Conservation (phyloP, 345 rosid species). For the Geranium brycei region DNA sequence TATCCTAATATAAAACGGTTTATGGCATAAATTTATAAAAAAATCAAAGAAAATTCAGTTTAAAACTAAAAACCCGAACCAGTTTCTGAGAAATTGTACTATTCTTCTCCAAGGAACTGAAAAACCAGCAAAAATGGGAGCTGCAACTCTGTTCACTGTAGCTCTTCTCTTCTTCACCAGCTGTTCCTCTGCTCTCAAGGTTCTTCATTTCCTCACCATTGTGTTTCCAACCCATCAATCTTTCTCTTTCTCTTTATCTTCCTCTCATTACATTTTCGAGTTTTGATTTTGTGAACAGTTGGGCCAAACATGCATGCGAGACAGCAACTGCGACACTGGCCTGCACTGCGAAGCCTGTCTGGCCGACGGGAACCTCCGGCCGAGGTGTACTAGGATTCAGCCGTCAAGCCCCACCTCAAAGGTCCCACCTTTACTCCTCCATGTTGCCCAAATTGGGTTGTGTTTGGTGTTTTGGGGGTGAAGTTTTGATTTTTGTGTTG, state of each 20-base stretch:
- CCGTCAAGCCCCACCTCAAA: slow-evolving; percentile 49
- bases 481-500: too few species aligned
- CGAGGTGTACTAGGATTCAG: slow-evolving; percentile 57
- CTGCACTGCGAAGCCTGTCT: slow-evolving; percentile 60
- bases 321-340: slow-evolving; percentile 46
- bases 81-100: too few species aligned
- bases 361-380: slow-evolving; percentile 46
- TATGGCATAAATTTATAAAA: too few species aligned
- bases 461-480: too few species aligned
- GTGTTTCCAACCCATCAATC: not conserved
- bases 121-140: not conserved
- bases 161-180: slow-evolving; percentile 20
- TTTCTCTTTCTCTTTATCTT: not conserved
- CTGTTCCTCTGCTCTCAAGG: slow-evolving; percentile 51
- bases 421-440: slow-evolving; percentile 18
- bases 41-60: not conserved
- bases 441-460: too few species aligned
- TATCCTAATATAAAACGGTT: too few species aligned
- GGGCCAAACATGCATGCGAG: slow-evolving; percentile 57
- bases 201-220: slow-evolving; percentile 3
- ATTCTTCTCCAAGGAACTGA: not conserved
- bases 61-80: not conserved
- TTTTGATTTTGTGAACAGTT: slow-evolving; percentile 23
- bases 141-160: slow-evolving; percentile 16
- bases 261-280: not conserved